A percentile compares a stretch with the other conserved stretches of the same genome.
phyloP scores from a whole-genome alignment of 1,284 basidiomycete genomes.

The Vanrija sp. region DNA sequence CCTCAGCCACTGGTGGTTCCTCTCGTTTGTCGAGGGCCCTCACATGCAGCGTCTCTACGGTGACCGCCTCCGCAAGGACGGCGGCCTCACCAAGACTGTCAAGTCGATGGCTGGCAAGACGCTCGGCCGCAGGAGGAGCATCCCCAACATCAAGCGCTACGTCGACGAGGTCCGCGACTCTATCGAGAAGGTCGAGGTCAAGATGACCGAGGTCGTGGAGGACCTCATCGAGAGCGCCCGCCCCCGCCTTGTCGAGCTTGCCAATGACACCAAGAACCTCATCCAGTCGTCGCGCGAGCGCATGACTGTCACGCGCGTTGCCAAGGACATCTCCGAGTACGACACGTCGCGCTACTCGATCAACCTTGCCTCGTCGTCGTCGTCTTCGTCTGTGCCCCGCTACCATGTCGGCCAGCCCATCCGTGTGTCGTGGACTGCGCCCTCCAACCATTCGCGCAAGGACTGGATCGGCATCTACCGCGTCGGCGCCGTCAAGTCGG shows the following conservation, averaged over 20 bases:
- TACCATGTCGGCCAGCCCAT: constrained; percentile 93
- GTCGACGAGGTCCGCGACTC: constrained; percentile 87
- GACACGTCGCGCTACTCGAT: constrained; percentile 75
- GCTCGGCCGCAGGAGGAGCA: constrained; percentile 47
- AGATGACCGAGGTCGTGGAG: constrained; percentile 83
- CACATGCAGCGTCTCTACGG: constrained; percentile 97
- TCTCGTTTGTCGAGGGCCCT: constrained; percentile 81
- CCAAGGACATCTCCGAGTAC: constrained; percentile 71
- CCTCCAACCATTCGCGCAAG: constrained; percentile 78
- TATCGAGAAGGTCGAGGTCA: constrained; percentile 90
- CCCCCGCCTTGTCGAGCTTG: constrained; percentile 68
- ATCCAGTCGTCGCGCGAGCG: constrained; percentile 86
- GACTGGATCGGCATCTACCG: constrained; percentile 98
- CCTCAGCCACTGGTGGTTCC: constrained; percentile 86
- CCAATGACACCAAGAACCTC: constrained; percentile 86
- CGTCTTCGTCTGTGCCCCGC: constrained; percentile 48
- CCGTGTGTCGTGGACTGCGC: constrained; percentile 79
- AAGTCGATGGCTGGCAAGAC: constrained; percentile 77
- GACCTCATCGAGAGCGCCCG: constrained; percentile 80
- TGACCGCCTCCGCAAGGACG: constrained; percentile 84
- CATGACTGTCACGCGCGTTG: constrained; percentile 81
- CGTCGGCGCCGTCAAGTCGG: constrained; percentile 77
- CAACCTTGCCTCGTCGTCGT: constrained; percentile 52
- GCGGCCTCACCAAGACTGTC: constrained; percentile 93
- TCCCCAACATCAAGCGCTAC: constrained; percentile 69